phyloP scores from a whole-genome alignment of 352 stramenopile genomes.

The Globisporangium sylvaticum region DNA sequence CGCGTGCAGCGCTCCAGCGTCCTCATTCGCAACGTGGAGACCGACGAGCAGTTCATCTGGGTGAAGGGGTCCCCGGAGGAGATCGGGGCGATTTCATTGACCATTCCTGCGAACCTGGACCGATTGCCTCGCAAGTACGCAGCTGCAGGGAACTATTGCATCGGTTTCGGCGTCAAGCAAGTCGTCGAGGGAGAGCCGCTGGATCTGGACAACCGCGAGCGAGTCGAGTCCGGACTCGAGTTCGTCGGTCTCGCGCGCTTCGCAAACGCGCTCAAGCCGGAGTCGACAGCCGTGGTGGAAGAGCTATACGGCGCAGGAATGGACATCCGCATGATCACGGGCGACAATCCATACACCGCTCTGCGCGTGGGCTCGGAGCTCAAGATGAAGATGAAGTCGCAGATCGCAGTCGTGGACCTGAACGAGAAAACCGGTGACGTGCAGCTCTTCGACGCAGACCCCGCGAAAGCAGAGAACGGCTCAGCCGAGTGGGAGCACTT shows the following conservation, averaged over 20 bases:
- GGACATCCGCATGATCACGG: not conserved
- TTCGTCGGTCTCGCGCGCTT: slow-evolving; percentile 80
- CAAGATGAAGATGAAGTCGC: not conserved
- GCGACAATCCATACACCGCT: not conserved
- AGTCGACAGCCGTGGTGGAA: slow-evolving; percentile 55
- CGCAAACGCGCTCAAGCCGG: slow-evolving; percentile 76
- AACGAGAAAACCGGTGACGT: not conserved
- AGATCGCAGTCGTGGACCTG: not conserved
- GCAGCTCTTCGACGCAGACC: not conserved
- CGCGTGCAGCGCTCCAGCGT: slow-evolving; percentile 41
- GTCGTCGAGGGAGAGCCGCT: slow-evolving; percentile 13
- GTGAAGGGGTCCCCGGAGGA: slow-evolving; percentile 46
- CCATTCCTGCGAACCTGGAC: slow-evolving; percentile 24
- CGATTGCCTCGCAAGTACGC: slow-evolving; percentile 22
- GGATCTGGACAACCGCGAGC: slow-evolving; percentile 18
- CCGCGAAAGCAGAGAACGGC: not conserved
- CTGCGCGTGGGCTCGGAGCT: not conserved
- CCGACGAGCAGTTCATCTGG: slow-evolving; percentile 29
- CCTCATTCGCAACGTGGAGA: slow-evolving; percentile 32
- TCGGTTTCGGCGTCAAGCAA: slow-evolving; percentile 32
- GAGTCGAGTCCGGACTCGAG: slow-evolving; percentile 48
- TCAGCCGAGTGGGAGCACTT: not conserved
- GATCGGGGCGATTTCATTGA: slow-evolving; percentile 7
- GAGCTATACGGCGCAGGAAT: slow-evolving; percentile 38
- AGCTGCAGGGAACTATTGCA: slow-evolving; percentile 64